phyloP scores from a whole-genome alignment of 768 basidiomycete species.

The Leccinum ochraceum region DNA sequence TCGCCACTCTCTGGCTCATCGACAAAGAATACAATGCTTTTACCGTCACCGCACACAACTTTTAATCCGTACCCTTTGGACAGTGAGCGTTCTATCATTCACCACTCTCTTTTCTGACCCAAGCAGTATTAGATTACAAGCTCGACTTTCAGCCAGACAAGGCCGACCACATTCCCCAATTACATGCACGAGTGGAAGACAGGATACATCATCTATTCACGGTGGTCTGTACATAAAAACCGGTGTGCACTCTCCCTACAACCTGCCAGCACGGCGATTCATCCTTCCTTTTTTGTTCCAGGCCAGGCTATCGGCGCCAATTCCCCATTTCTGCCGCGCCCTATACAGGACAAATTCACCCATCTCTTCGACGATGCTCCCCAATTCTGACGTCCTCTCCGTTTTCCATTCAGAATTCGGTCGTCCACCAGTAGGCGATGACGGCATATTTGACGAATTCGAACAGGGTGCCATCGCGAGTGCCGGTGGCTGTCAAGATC shows the following conservation, averaged over 20 bases:
- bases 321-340: conserved; percentile 78
- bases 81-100: conserved; percentile 38
- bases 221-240: conserved; percentile 88
- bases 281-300: too few species aligned
- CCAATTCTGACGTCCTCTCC: conserved; percentile 60
- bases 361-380: conserved; percentile 89
- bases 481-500: conserved; percentile 91
- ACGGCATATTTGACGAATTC: conserved; percentile 71
- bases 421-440: conserved; percentile 45
- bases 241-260: conserved; percentile 38
- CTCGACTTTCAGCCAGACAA: conserved; percentile 62
- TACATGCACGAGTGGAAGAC: conserved; percentile 84
- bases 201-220: conserved; percentile 75
- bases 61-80: conserved; percentile 45
- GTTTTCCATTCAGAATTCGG: too few species aligned
- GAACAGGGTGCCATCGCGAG: conserved; percentile 78
- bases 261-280: neutral
- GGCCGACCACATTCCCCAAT: conserved; percentile 53
- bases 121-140: conserved; percentile 81
- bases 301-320: conserved; percentile 70
- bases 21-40: conserved; percentile 33
- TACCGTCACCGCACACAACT: conserved; percentile 43
- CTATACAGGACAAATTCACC: conserved; percentile 81
- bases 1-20: too few species aligned
- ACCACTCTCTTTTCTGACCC: neutral